Conservation (phyloP, 768 basidiomycete genomes). For the Lenzites betulinus region DNA sequence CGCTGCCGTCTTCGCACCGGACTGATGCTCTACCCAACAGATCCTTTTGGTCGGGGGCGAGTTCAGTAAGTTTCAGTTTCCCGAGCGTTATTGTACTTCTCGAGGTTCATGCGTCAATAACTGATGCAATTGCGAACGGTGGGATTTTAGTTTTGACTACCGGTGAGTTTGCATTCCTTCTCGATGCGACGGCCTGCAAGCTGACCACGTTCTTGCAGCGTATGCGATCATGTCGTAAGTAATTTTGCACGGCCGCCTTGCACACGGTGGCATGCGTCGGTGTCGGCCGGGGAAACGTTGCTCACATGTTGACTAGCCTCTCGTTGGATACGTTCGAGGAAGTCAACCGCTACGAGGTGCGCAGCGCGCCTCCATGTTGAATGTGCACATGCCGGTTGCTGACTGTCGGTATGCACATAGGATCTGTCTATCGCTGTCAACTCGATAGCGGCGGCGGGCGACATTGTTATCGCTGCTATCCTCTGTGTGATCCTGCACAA, state of each 20-base stretch:
- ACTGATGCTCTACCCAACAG: too few species aligned
- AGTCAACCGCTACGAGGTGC: constrained; percentile 13
- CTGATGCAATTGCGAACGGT: too few species aligned
- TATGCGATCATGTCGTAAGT: constrained; percentile 18
- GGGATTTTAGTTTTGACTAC: constrained; percentile 1
- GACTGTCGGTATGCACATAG: constrained; percentile 32
- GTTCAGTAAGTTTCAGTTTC: too few species aligned
- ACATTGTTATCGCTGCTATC: constrained; percentile 51
- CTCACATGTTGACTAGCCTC: background rate
- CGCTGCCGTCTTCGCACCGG: constrained; percentile 19
- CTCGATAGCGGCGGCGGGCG: constrained; percentile 49
- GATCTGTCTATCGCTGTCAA: constrained; percentile 59
- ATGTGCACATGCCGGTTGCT: background rate
- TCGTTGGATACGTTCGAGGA: constrained; percentile 6
- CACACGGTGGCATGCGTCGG: too few species aligned
- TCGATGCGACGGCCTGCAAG: constrained; percentile 40
- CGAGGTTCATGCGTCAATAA: too few species aligned
- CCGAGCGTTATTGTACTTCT: too few species aligned
- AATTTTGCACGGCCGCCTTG: background rate
- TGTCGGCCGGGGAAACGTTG: background rate
- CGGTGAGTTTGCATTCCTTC: background rate
- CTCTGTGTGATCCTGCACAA: constrained; percentile 51
- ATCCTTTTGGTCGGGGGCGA: too few species aligned
- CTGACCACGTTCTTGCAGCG: background rate
- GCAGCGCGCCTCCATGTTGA: background rate